These are phyloP conservation scores for Clarkia xantiana DNA, from an alignment of 345 rosid genomes.

Conservation along the genomic window DNA sequence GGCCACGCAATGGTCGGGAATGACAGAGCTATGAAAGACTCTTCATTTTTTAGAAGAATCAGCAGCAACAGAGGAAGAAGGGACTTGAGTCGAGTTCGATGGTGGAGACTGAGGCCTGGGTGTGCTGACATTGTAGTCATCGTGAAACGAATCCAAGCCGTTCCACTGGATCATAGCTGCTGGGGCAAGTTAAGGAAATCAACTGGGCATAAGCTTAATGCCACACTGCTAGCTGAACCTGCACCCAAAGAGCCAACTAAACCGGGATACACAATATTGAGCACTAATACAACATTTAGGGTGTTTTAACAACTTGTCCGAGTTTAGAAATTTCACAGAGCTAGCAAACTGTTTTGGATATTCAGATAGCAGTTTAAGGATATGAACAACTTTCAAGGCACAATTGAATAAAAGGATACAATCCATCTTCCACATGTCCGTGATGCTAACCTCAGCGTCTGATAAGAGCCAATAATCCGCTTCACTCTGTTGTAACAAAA, in stretches of 20 bases:
- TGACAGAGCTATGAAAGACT: neutral
- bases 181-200: slow-evolving; percentile 19
- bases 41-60: slow-evolving; percentile 21
- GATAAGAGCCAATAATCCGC: slow-evolving; percentile 95
- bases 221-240: too few relatives aligned
- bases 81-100: slow-evolving; percentile 22
- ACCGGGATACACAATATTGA: neutral
- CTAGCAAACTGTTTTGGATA: too few relatives aligned
- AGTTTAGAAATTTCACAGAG: too few relatives aligned
- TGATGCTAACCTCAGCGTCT: slow-evolving; percentile 77
- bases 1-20: too few relatives aligned
- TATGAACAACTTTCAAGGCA: neutral
- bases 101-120: slow-evolving; percentile 52
- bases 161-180: slow-evolving; percentile 49
- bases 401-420: slow-evolving; percentile 41
- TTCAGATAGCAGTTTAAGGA: neutral
- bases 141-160: slow-evolving; percentile 23
- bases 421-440: slow-evolving; percentile 74
- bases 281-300: too few relatives aligned
- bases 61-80: slow-evolving; percentile 13
- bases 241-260: neutral
- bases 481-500: slow-evolving; percentile 19
- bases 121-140: slow-evolving; percentile 20
- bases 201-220: neutral
- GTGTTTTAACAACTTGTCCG: too few relatives aligned